Evolutionary conservation across 306 rosid species (phyloP).

Genomic region (Begonia fuchsioides): DNA sequence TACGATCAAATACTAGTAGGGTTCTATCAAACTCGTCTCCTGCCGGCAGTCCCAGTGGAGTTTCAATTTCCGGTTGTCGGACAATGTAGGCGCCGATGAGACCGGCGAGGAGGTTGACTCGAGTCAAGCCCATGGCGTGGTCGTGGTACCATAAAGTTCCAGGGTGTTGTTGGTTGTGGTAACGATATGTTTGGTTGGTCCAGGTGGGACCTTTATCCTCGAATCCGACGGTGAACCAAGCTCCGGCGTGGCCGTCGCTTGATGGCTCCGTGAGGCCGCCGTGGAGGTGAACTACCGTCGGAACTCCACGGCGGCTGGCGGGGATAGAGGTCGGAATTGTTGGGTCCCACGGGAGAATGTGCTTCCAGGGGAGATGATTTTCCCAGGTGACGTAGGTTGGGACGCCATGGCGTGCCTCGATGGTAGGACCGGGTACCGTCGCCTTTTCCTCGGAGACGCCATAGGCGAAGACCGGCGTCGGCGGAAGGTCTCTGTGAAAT

Average conservation of each 20-base stretch:
- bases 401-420: slow-evolving; percentile 40
- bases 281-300: slow-evolving; percentile 75
- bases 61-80: slow-evolving; percentile 31
- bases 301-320: slow-evolving; percentile 26
- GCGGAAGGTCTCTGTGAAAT: slow-evolving; percentile 63
- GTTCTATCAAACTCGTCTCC: slow-evolving; percentile 37
- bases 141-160: slow-evolving; percentile 85
- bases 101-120: slow-evolving; percentile 14
- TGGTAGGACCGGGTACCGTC: slow-evolving; percentile 74
- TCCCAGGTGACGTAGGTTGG: slow-evolving; percentile 48
- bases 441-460: slow-evolving; percentile 29
- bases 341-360: slow-evolving; percentile 80
- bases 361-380: slow-evolving; percentile 51
- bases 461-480: slow-evolving; percentile 51
- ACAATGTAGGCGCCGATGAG: slow-evolving; percentile 49
- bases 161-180: slow-evolving; percentile 51
- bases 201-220: slow-evolving; percentile 27
- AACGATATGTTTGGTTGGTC: slow-evolving; percentile 29
- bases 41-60: slow-evolving; percentile 28
- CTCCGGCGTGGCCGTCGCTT: slow-evolving; percentile 49
- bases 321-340: slow-evolving; percentile 49
- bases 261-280: slow-evolving; percentile 49
- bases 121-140: slow-evolving; percentile 52
- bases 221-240: slow-evolving; percentile 54
- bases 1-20: slow-evolving; percentile 47